Conservation (phyloP, 306 rosid genomes). For the Ceratonia siliqua region DNA sequence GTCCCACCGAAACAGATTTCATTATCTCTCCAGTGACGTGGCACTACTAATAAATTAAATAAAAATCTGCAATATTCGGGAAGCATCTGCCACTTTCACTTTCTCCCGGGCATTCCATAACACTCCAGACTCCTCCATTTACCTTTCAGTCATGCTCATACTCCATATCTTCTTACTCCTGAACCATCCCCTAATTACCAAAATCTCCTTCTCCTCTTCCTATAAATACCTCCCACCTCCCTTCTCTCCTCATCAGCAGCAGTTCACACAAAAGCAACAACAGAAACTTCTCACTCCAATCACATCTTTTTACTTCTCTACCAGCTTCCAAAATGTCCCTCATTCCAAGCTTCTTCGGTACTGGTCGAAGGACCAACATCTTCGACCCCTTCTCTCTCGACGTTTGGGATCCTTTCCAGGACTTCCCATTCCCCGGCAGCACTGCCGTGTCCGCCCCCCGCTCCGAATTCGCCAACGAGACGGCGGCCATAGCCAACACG, state of each 20-base stretch:
- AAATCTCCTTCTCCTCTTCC: not conserved
- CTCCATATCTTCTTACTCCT: not conserved
- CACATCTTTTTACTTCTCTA: not conserved
- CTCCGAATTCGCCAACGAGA: not conserved
- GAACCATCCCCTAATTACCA: slow-evolving; percentile 10
- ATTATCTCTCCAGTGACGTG: not conserved
- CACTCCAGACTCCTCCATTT: slow-evolving; percentile 25
- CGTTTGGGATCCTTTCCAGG: slow-evolving; percentile 40
- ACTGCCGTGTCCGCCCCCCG: not conserved
- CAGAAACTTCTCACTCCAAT: too few relatives aligned
- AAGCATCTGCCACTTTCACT: not conserved
- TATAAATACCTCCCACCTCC: not conserved
- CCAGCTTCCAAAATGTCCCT: slow-evolving; percentile 28
- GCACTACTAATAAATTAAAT: not conserved
- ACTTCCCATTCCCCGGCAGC: not conserved
- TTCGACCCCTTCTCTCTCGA: slow-evolving; percentile 46
- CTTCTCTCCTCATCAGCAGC: not conserved
- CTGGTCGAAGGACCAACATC: slow-evolving; percentile 39
- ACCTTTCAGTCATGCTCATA: not conserved
- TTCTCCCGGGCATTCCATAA: not conserved
- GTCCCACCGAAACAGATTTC: not conserved
- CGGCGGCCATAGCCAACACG: slow-evolving; percentile 29
- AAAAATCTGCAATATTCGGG: not conserved
- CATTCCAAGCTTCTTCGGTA: slow-evolving; percentile 48
- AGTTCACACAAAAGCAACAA: not conserved